phyloP scores from a whole-genome alignment of 2,329 filamentous ascomycete genomes.

The Mycocentrospora acerina region DNA sequence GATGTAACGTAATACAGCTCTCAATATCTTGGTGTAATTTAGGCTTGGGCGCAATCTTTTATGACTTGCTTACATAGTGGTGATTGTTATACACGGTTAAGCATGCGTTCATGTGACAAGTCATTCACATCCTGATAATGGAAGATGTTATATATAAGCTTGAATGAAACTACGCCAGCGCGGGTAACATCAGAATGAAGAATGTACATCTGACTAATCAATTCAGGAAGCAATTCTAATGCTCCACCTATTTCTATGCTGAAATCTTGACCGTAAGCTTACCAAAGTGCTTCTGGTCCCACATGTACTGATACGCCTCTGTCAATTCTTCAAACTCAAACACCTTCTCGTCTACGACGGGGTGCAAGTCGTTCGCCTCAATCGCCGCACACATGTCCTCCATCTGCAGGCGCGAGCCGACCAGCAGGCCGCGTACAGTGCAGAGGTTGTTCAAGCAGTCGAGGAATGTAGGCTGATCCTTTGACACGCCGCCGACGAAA shows the following conservation, averaged over 20 bases:
- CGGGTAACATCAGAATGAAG: no score
- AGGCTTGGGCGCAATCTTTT: no score
- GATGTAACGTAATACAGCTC: no score
- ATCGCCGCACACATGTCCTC: slow-evolving; percentile 62
- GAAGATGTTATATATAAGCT: no score
- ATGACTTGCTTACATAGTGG: no score
- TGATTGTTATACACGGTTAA: no score
- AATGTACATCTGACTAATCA: no score
- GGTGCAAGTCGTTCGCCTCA: slow-evolving; percentile 60
- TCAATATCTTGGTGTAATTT: no score
- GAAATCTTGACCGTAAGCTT: slow-evolving; percentile 39
- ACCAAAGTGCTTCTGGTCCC: slow-evolving; percentile 50
- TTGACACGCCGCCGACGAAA: slow-evolving; percentile 55
- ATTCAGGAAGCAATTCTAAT: no score
- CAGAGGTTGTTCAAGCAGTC: slow-evolving; percentile 52
- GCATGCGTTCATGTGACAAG: no score
- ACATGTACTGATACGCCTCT: slow-evolving; percentile 54
- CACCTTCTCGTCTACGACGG: slow-evolving; percentile 59
- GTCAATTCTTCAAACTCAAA: slow-evolving; percentile 56
- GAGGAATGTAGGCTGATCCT: slow-evolving; percentile 55
- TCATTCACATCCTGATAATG: no score
- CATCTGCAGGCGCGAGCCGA: slow-evolving; percentile 58
- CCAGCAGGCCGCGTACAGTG: slow-evolving; percentile 60
- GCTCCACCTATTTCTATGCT: slow-evolving; percentile 2
- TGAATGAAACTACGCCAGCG: no score